Base-by-base conservation (phyloP, 257 asterid genomes). In the Striga asiatica region DNA sequence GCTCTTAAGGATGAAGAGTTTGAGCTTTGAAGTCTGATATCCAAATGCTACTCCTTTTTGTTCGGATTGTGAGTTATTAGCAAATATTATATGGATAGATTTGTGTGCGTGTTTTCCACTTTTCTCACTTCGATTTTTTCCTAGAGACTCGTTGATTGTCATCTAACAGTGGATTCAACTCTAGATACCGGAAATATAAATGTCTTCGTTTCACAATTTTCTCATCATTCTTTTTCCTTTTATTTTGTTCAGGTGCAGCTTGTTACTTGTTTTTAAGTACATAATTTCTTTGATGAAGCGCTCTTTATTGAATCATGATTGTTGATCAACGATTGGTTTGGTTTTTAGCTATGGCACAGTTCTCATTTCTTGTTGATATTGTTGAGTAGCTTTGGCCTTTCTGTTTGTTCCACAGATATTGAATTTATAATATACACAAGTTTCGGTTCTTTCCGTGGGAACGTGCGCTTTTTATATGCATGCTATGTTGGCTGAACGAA, bases 1-100 rank as follows among this genome's bases (percentile, higher is more conserved):
- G 93, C 95, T 62, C 95, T 92, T 39, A 71, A 79, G 23, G 93
- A 84, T 11, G 95, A 91, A 75, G 95, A 91, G 58, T 91, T 91
- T 25, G 94, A 91, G 79, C 95, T 91, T 55, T 87, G 81, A 89
- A 57, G 68, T 27, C 61, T 65, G 68, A 53, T 66, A 60, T 66
- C 31, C 19, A 52, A 69, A 21, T 58, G 63, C 50, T 41, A 55
- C 66, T 34, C 61, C 23, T 54, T 71, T 77, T 67, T 52, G 58
- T 58, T 53, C 60, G 54, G 13, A 67, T 56, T 58, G 66, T 58
- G 76, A 72, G 77, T 71, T 71, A 35, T 43, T 69, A 59, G 66
- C 62, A 11, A 55, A 62, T 54, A n/a, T n/a, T n/a, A 25, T 50
- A 68, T 58, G 64, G 56, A 56, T 69, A 70, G 73, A 43, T 60